phyloP scores from a whole-genome alignment of 345 rosid species.

The Sonneratia caseolaris region DNA sequence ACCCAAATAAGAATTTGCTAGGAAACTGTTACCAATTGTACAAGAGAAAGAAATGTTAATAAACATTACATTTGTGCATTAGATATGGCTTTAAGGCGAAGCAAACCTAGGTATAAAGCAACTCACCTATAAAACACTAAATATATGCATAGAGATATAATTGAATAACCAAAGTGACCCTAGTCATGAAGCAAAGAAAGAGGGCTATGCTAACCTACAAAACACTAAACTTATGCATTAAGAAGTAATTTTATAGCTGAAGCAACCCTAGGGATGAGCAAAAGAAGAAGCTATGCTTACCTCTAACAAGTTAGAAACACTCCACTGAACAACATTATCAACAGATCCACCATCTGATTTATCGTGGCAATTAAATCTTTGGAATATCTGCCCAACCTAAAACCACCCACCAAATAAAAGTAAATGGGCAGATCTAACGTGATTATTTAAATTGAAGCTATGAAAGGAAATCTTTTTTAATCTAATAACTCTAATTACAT shows the following conservation, averaged over 20 bases:
- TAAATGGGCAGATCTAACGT: not conserved
- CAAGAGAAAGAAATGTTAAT: no score
- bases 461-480: not conserved
- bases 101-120: no score
- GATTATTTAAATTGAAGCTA: not conserved
- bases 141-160: no score
- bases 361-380: slow-evolving; percentile 63
- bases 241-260: not conserved
- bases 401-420: not conserved
- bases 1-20: no score
- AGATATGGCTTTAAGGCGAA: no score
- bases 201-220: not conserved
- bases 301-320: slow-evolving; percentile 70
- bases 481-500: not conserved
- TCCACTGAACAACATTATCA: slow-evolving; percentile 78
- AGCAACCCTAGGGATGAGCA: not conserved
- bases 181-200: not conserved
- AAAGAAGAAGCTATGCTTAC: slow-evolving; percentile 18
- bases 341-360: slow-evolving; percentile 52
- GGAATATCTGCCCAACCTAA: slow-evolving; percentile 82
- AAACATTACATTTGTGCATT: no score
- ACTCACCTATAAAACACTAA: no score
- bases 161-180: not conserved
- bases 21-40: no score
- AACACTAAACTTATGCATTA: not conserved